These are phyloP conservation scores for Podaxis carcinomalis DNA, from an alignment of 768 basidiomycete species.

Conservation along the genomic window DNA sequence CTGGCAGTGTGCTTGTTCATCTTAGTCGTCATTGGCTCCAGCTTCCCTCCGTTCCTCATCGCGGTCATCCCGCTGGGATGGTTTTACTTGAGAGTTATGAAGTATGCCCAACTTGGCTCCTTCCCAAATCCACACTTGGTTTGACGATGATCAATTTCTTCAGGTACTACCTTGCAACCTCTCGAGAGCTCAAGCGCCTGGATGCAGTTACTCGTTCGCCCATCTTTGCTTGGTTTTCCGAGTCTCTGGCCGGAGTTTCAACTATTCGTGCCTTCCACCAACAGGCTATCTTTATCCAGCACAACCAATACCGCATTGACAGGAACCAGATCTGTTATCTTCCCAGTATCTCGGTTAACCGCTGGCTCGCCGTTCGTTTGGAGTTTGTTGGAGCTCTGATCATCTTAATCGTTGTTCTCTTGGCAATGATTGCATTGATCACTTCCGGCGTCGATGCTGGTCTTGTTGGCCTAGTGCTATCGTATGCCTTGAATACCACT, in stretches of 20 bases:
- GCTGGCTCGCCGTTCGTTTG: conserved; percentile 81
- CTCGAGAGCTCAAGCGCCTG: conserved; percentile 82
- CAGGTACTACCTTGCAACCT: conserved; percentile 86
- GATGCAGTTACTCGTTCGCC: conserved; percentile 88
- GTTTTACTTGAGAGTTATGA: conserved; percentile 80
- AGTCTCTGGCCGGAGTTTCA: conserved; percentile 68
- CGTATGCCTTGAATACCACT: conserved; percentile 81
- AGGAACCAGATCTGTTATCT: conserved; percentile 80
- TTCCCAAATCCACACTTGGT: neutral
- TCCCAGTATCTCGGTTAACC: conserved; percentile 69
- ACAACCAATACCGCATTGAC: conserved; percentile 74
- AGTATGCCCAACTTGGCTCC: conserved; percentile 36
- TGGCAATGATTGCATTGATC: conserved; percentile 68
- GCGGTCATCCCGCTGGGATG: conserved; percentile 71
- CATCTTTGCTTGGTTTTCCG: conserved; percentile 87
- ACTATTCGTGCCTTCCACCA: conserved; percentile 83
- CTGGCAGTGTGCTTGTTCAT: conserved; percentile 55
- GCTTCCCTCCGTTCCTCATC: conserved; percentile 79
- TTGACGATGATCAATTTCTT: neutral
- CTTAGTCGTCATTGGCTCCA: conserved; percentile 67
- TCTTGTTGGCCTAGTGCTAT: conserved; percentile 80
- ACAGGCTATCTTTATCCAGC: conserved; percentile 58
- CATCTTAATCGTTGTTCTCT: conserved; percentile 64
- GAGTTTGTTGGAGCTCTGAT: conserved; percentile 82
- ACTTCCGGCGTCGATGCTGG: conserved; percentile 82